Percentiles rank a stretch among this genome's conserved stretches.
These are phyloP conservation scores for Stipa capillata DNA, from an alignment of 176 grass and related monocot species.

Conservation along the genomic window DNA sequence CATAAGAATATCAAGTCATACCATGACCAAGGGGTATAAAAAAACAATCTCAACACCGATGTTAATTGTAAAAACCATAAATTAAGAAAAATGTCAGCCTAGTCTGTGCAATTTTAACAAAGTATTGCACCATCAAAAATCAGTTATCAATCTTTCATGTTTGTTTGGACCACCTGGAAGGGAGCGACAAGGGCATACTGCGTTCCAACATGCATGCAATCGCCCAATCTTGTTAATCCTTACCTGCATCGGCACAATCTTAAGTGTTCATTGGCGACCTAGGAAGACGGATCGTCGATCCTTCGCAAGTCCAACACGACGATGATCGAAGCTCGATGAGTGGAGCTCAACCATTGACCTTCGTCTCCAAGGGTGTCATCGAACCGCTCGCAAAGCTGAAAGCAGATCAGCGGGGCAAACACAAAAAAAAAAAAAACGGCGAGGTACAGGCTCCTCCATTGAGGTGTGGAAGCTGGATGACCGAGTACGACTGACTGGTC, in stretches of 20 bases:
- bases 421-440: too few species aligned
- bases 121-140: conserved; percentile 4
- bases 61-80: background rate
- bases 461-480: conserved; percentile 86
- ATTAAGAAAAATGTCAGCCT: background rate
- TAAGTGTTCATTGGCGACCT: conserved; percentile 64
- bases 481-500: conserved; percentile 2
- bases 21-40: background rate
- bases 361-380: conserved; percentile 43
- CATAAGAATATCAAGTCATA: background rate
- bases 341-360: conserved; percentile 65
- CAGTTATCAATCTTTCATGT: background rate
- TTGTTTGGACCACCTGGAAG: conserved; percentile 59
- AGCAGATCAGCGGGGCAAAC: conserved; percentile 32
- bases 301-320: conserved; percentile 72
- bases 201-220: conserved; percentile 50
- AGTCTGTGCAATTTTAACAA: background rate
- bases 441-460: conserved; percentile 75
- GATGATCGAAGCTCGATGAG: conserved; percentile 79
- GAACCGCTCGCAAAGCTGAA: conserved; percentile 34
- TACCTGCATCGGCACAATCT: conserved; percentile 49
- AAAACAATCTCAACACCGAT: too few species aligned
- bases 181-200: conserved; percentile 33
- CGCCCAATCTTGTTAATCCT: conserved; percentile 49
- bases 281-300: conserved; percentile 58